phyloP scores from a whole-genome alignment of 1,284 basidiomycete species.

The Boletus mariae region DNA sequence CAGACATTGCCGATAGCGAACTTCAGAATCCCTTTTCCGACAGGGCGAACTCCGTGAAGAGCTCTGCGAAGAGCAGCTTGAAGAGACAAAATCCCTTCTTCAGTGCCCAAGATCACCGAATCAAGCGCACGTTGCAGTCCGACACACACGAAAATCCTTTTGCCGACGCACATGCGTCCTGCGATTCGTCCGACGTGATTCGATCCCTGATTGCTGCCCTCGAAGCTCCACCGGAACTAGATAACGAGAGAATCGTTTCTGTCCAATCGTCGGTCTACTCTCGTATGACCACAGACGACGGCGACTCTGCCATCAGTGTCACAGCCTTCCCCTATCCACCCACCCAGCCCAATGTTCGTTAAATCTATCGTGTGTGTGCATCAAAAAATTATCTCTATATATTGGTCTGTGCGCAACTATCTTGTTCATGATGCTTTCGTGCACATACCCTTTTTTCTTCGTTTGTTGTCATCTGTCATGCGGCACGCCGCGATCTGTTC shows the following conservation, averaged over 20 bases:
- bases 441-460: constrained; percentile 9
- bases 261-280: constrained; percentile 42
- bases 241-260: constrained; percentile 44
- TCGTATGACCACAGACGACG: constrained; percentile 21
- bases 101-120: constrained; percentile 37
- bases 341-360: constrained; percentile 9
- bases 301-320: constrained; percentile 26
- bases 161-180: constrained; percentile 18
- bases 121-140: constrained; percentile 27
- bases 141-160: constrained; percentile 39
- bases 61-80: constrained; percentile 31
- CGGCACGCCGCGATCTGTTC: constrained; percentile 14
- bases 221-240: constrained; percentile 43
- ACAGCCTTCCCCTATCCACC: constrained; percentile 32
- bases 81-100: constrained; percentile 66
- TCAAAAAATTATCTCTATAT: not conserved
- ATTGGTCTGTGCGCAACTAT: constrained; percentile 13
- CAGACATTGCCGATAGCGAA: constrained; percentile 23
- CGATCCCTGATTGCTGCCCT: constrained; percentile 63
- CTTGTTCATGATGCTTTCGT: constrained; percentile 5
- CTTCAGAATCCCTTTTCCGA: constrained; percentile 43
- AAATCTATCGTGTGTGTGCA: not conserved
- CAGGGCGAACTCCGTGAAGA: constrained; percentile 22
- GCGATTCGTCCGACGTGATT: constrained; percentile 29
- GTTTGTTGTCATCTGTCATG: constrained; percentile 5